These are phyloP conservation scores for Saccharomyces hybrid DNA, from an alignment of 1,139 yeast genomes.

Conservation along the genomic window DNA sequence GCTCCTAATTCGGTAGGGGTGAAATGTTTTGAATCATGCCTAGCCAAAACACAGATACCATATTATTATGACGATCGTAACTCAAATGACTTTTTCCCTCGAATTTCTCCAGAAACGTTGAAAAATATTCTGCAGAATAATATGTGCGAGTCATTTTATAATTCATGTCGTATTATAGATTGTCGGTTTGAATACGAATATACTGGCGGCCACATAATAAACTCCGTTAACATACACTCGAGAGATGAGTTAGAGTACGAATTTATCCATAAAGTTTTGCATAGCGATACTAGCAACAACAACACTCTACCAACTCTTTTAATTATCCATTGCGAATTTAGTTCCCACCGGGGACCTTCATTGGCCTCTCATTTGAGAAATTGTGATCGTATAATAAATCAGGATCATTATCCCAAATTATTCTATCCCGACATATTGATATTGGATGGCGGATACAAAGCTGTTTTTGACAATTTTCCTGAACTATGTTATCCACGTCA, in stretches of 20 bases:
- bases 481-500: constrained; percentile 61
- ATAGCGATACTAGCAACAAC: constrained; percentile 2
- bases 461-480: constrained; percentile 48
- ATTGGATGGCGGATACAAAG: constrained; percentile 84
- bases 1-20: constrained; percentile 14
- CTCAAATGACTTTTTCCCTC: constrained; percentile 55
- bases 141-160: constrained; percentile 44
- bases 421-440: constrained; percentile 83
- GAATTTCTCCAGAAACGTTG: constrained; percentile 62
- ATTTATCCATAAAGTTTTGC: constrained; percentile 12
- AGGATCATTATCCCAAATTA: constrained; percentile 67
- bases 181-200: constrained; percentile 90
- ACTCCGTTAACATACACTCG: constrained; percentile 71
- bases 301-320: constrained; percentile 39
- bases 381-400: constrained; percentile 68
- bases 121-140: constrained; percentile 54
- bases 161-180: constrained; percentile 60
- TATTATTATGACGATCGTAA: constrained; percentile 22
- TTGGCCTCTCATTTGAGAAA: constrained; percentile 83
- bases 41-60: constrained; percentile 13
- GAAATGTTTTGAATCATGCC: constrained; percentile 10
- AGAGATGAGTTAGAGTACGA: constrained; percentile 45
- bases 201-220: constrained; percentile 83
- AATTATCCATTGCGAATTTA: constrained; percentile 90
- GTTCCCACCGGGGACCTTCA: constrained; percentile 85